These are phyloP conservation scores for Podospora didyma DNA, from an alignment of 495 filamentous ascomycete genomes.

Conservation along the genomic window DNA sequence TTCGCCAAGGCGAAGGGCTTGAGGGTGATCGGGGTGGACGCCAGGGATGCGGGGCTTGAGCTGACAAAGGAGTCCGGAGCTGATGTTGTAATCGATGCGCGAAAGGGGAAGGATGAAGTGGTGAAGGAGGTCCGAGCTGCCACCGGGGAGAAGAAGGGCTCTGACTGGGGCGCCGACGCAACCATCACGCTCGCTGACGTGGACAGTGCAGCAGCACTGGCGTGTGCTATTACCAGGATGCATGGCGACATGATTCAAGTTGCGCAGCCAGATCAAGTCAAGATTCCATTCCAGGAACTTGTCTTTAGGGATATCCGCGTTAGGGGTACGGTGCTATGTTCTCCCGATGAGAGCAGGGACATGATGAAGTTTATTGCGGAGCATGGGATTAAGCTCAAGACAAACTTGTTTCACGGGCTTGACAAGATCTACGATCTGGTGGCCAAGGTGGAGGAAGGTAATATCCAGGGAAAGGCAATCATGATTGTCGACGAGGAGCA, in stretches of 20 bases:
- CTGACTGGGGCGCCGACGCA: conserved; percentile 36
- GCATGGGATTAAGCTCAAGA: conserved; percentile 47
- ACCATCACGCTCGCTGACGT: conserved; percentile 45
- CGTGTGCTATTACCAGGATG: conserved; percentile 50
- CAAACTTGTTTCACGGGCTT: conserved; percentile 49
- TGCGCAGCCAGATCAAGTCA: conserved; percentile 45
- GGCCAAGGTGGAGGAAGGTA: conserved; percentile 44
- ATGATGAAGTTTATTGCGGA: conserved; percentile 52
- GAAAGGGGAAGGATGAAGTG: conserved; percentile 39
- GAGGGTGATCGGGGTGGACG: conserved; percentile 51
- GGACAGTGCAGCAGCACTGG: conserved; percentile 38
- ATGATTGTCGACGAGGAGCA: conserved; percentile 43
- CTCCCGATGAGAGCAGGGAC: conserved; percentile 39
- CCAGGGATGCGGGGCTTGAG: conserved; percentile 49
- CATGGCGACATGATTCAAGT: conserved; percentile 54
- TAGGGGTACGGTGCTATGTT: conserved; percentile 45
- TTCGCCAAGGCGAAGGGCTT: conserved; percentile 52
- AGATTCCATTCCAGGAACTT: conserved; percentile 49
- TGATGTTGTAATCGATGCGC: conserved; percentile 49
- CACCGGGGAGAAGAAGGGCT: too few species aligned
- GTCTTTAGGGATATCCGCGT: conserved; percentile 53
- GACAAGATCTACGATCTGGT: conserved; percentile 47
- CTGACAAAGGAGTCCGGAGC: conserved; percentile 42
- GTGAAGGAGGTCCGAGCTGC: conserved; percentile 44
- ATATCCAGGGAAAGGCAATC: conserved; percentile 52